Evolutionary conservation across 352 stramenopile genomes (phyloP).

Genomic region (Globisporangium abappressorium): DNA sequence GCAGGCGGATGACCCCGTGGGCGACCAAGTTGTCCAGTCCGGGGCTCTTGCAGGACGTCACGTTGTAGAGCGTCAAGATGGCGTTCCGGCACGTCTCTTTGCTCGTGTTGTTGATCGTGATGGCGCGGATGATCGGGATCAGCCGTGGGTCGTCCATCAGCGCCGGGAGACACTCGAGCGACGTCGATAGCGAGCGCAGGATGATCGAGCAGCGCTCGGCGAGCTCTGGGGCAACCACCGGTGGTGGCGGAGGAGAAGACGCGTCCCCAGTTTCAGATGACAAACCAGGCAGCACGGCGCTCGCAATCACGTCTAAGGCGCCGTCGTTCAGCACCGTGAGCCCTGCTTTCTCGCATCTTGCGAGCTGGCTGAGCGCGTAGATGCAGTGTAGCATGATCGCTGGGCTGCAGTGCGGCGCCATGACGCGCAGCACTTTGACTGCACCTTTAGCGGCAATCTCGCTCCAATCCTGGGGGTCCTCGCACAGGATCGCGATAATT

Average conservation of each 20-base stretch:
- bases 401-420: conserved; percentile 29
- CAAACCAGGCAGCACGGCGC: conserved; percentile 20
- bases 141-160: conserved; percentile 56
- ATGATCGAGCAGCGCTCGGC: conserved; percentile 68
- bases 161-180: conserved; percentile 36
- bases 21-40: conserved; percentile 51
- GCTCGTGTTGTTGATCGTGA: conserved; percentile 31
- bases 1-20: conserved; percentile 47
- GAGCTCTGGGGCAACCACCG: conserved; percentile 19
- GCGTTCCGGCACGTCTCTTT: conserved; percentile 54
- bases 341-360: conserved; percentile 39
- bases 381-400: conserved; percentile 46
- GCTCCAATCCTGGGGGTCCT: conserved; percentile 49
- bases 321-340: conserved; percentile 52
- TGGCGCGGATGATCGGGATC: conserved; percentile 41
- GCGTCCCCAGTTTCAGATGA: background rate
- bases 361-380: conserved; percentile 69
- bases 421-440: conserved; percentile 49
- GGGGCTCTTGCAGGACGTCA: conserved; percentile 47
- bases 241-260: background rate
- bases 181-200: conserved; percentile 61
- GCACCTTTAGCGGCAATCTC: conserved; percentile 52
- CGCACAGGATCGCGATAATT: conserved; percentile 62
- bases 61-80: conserved; percentile 74
- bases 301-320: conserved; percentile 54